phyloP scores from a whole-genome alignment of 495 filamentous ascomycete species.

The Tuber borchii region DNA sequence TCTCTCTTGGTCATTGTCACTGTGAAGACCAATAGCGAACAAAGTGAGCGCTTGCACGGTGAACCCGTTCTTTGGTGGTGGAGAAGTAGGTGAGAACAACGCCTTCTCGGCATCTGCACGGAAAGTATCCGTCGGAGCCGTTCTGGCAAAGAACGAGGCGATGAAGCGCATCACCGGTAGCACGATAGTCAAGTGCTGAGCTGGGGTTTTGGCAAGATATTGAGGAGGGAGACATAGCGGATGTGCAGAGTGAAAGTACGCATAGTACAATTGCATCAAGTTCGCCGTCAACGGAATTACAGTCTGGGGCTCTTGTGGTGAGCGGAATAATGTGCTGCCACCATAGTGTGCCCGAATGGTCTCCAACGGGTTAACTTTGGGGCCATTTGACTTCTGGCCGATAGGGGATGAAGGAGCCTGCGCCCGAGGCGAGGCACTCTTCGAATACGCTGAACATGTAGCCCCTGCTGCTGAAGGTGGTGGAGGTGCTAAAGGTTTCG shows the following conservation, averaged over 20 bases:
- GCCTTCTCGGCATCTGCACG: slow-evolving; percentile 53
- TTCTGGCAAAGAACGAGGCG: slow-evolving; percentile 57
- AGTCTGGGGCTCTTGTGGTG: slow-evolving; percentile 30
- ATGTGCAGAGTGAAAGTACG: slow-evolving; percentile 63
- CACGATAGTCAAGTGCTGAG: slow-evolving; percentile 35
- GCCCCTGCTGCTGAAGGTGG: slow-evolving; percentile 11
- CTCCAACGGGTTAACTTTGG: slow-evolving; percentile 28
- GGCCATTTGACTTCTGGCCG: slow-evolving; percentile 7
- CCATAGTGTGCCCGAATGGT: slow-evolving; percentile 34
- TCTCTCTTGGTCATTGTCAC: slow-evolving; percentile 60
- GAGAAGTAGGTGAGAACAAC: slow-evolving; percentile 46
- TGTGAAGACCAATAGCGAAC: slow-evolving; percentile 70
- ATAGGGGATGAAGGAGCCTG: background rate
- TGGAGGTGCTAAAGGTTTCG: slow-evolving; percentile 33
- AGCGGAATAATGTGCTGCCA: slow-evolving; percentile 24
- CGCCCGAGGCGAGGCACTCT: background rate
- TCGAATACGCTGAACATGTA: slow-evolving; percentile 4
- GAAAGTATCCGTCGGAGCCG: slow-evolving; percentile 50
- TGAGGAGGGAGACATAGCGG: slow-evolving; percentile 54
- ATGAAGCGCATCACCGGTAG: slow-evolving; percentile 64
- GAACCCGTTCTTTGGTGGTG: slow-evolving; percentile 55
- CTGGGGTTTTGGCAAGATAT: slow-evolving; percentile 29
- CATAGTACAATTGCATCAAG: slow-evolving; percentile 52
- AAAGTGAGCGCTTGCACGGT: slow-evolving; percentile 71
- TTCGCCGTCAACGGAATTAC: slow-evolving; percentile 41